Percentiles rank a stretch among this genome's conserved stretches.
phyloP scores from a whole-genome alignment of 495 filamentous ascomycete genomes.

The Amniculicola lignicola region DNA sequence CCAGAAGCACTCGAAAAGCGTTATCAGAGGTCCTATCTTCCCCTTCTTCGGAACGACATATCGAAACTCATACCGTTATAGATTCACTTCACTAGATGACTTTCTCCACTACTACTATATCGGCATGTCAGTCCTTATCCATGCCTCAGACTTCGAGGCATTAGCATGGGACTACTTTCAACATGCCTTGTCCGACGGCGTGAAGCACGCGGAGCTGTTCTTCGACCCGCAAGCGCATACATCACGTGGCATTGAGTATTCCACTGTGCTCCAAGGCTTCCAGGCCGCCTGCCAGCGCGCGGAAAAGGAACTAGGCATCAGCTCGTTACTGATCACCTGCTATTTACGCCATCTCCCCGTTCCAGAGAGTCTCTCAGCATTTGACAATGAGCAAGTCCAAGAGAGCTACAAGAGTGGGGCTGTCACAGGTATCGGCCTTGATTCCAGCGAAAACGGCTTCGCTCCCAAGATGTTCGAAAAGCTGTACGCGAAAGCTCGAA shows the following conservation, averaged over 20 bases:
- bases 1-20: slow-evolving; percentile 55
- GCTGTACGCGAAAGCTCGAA: slow-evolving; percentile 54
- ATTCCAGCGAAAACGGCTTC: slow-evolving; percentile 61
- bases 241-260: slow-evolving; percentile 57
- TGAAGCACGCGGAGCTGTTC: slow-evolving; percentile 74
- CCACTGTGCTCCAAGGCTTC: slow-evolving; percentile 60
- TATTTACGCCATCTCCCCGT: slow-evolving; percentile 67
- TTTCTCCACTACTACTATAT: slow-evolving; percentile 78
- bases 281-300: slow-evolving; percentile 57
- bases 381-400: slow-evolving; percentile 49
- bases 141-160: slow-evolving; percentile 64
- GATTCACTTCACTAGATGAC: slow-evolving; percentile 69
- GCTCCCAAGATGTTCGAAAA: slow-evolving; percentile 63
- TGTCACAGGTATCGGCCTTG: slow-evolving; percentile 64
- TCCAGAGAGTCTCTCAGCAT: slow-evolving; percentile 49
- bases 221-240: slow-evolving; percentile 77
- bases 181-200: slow-evolving; percentile 60
- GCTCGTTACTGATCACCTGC: slow-evolving; percentile 62
- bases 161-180: slow-evolving; percentile 71
- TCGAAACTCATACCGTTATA: neutral
- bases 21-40: slow-evolving; percentile 47
- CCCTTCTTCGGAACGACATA: neutral
- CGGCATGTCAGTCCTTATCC: slow-evolving; percentile 64
- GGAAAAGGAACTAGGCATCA: slow-evolving; percentile 60
- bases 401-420: slow-evolving; percentile 51